Conservation (phyloP, 345 rosid species). For the Syzygium aqueum region DNA sequence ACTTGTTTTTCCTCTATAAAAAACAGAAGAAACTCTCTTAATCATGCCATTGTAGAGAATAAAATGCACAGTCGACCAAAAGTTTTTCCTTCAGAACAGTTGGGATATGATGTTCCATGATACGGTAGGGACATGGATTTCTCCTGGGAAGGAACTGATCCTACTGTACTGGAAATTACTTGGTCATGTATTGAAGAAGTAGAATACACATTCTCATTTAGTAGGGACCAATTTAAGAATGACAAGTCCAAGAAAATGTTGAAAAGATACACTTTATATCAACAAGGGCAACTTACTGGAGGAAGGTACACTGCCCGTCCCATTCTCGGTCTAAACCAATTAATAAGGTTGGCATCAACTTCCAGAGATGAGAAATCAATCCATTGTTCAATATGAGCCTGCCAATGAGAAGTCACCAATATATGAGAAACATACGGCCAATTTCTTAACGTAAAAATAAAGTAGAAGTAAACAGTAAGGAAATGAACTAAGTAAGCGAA, state of each 20-base stretch:
- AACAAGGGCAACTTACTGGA: constrained; percentile 39
- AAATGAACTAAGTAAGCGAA: neutral
- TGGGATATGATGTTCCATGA: neutral
- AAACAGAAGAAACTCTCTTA: neutral
- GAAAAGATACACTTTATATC: neutral
- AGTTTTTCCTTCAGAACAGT: neutral
- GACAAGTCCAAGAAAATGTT: neutral
- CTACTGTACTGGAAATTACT: neutral
- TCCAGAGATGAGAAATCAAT: constrained; percentile 75
- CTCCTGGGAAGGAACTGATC: neutral
- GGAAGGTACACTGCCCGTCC: constrained; percentile 56
- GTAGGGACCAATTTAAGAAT: neutral
- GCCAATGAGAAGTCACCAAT: constrained; percentile 1
- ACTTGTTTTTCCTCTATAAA: neutral
- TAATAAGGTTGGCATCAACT: constrained; percentile 52
- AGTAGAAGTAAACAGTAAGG: neutral
- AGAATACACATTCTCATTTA: neutral
- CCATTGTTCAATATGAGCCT: constrained; percentile 96
- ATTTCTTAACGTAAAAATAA: neutral
- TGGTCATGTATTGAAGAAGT: neutral
- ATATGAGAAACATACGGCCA: neutral
- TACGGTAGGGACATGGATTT: neutral
- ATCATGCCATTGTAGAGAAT: neutral
- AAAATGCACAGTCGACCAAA: neutral
- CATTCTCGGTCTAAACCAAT: constrained; percentile 57